Evolutionary conservation across 495 filamentous ascomycete species (phyloP).

Genomic region (Geoglossum glabrum): DNA sequence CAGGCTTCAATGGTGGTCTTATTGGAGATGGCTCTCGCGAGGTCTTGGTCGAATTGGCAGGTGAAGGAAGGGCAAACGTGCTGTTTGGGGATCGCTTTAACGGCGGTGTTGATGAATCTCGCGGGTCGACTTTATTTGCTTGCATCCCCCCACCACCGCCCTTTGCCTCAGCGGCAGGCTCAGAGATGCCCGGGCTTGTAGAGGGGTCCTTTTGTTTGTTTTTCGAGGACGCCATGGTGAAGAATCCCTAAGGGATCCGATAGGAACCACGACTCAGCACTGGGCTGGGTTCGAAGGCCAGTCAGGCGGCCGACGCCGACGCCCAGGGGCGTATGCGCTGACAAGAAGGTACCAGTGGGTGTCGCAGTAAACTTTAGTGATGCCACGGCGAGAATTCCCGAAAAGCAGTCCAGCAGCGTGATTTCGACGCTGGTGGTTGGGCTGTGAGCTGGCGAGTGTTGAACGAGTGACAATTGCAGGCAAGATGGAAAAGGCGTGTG

Average conservation of each 20-base stretch:
- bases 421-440: not conserved
- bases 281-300: not conserved
- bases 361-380: not conserved
- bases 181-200: not conserved
- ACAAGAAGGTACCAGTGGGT: not conserved
- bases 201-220: not conserved
- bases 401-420: not conserved
- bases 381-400: not conserved
- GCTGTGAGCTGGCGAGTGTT: not conserved
- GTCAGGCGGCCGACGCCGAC: not conserved
- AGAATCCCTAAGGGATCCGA: not conserved
- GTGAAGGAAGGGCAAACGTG: not conserved
- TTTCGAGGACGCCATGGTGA: not conserved
- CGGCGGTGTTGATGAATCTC: not conserved
- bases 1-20: not conserved
- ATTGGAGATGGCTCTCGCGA: constrained; percentile 3
- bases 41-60: not conserved
- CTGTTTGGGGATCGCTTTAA: constrained; percentile 1
- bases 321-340: not conserved
- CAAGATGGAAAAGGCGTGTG: not conserved
- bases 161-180: not conserved
- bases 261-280: not conserved
- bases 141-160: not conserved
- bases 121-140: not conserved
- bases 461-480: not conserved